Conservation (phyloP, 2,329 filamentous ascomycete genomes). For the Arachnopeziza araneosa region DNA sequence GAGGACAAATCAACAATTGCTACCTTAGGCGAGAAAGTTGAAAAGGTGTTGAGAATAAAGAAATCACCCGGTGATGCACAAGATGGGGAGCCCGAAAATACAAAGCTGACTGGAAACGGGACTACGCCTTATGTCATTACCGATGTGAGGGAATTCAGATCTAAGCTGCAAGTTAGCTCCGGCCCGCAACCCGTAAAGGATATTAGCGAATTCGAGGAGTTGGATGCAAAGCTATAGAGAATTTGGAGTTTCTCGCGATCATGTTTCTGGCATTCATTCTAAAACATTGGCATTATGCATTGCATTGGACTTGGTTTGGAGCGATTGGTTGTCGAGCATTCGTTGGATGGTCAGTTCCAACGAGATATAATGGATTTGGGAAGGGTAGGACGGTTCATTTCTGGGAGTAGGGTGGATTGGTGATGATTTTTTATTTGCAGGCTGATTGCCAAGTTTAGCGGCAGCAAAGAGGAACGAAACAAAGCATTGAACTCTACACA, state of each 20-base stretch:
- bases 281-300: not conserved
- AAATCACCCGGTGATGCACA: constrained; percentile 15
- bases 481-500: not conserved
- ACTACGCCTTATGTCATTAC: constrained; percentile 59
- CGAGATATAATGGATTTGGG: not conserved
- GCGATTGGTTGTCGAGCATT: not conserved
- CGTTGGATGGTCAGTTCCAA: not conserved
- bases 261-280: not conserved
- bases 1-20: constrained; percentile 34
- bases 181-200: constrained; percentile 70
- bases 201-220: constrained; percentile 79
- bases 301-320: not conserved
- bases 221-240: constrained; percentile 64
- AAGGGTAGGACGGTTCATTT: not conserved
- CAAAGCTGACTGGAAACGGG: constrained; percentile 34
- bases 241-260: not conserved
- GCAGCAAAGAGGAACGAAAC: not conserved
- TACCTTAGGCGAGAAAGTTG: constrained; percentile 35
- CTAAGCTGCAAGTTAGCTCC: constrained; percentile 63
- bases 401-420: not conserved
- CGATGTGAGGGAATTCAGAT: constrained; percentile 78
- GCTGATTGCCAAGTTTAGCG: not conserved
- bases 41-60: constrained; percentile 34
- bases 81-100: constrained; percentile 8
- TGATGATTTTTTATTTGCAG: not conserved